Evolutionary conservation across 2,329 filamentous ascomycete species (phyloP).

Genomic region (Monosporascus sp.): DNA sequence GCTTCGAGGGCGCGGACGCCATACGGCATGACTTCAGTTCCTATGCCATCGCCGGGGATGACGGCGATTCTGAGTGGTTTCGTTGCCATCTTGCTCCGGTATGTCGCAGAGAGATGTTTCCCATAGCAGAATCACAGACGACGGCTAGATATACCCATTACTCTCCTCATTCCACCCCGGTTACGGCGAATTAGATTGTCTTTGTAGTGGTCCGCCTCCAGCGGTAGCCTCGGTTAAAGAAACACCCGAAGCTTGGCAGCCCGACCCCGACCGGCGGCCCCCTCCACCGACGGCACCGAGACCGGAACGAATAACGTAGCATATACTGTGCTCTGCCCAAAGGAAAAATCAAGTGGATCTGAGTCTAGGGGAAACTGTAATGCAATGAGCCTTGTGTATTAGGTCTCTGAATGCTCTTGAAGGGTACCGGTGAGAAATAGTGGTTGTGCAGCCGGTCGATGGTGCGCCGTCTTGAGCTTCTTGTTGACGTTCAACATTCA

Average conservation of each 20-base stretch:
- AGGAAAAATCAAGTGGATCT: too few species aligned
- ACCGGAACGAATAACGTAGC: not conserved
- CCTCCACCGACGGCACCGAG: not conserved
- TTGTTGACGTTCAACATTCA: too few species aligned
- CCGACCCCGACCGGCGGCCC: not conserved
- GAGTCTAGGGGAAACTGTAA: too few species aligned
- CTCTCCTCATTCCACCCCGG: too few species aligned
- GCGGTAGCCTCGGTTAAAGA: not conserved
- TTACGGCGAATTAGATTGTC: not conserved
- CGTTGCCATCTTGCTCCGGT: slow-evolving; percentile 1
- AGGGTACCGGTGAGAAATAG: too few species aligned
- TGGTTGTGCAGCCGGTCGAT: too few species aligned
- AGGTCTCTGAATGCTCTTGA: too few species aligned
- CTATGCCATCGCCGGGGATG: slow-evolving; percentile 66
- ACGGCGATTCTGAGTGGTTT: slow-evolving; percentile 44
- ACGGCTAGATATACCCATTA: too few species aligned
- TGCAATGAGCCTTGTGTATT: not conserved
- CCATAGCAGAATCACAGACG: too few species aligned
- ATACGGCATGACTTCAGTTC: slow-evolving; percentile 60
- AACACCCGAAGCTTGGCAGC: not conserved
- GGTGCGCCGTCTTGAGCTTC: too few species aligned
- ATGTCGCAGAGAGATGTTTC: too few species aligned
- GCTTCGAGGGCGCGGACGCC: slow-evolving; percentile 56
- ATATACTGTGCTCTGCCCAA: not conserved
- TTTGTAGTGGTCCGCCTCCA: not conserved